phyloP scores from a whole-genome alignment of 148 eudicot genomes.

The Heliamphora exappendiculata region DNA sequence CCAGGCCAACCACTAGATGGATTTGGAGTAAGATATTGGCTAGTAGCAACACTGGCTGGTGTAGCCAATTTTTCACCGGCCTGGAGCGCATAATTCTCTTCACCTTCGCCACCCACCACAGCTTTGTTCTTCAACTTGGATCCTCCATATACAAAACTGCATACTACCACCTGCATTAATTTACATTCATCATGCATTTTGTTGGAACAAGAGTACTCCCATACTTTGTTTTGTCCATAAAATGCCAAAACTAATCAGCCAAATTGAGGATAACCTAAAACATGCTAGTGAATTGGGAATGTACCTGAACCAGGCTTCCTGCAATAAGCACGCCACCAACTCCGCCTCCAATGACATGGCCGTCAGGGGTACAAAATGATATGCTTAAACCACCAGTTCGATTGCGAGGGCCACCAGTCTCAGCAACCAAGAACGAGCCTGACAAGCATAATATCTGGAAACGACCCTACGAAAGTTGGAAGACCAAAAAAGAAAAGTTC shows the following conservation, averaged over 20 bases:
- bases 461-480: slow-evolving; percentile 48
- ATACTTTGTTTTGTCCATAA: too few species aligned
- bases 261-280: background rate
- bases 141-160: slow-evolving; percentile 75
- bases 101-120: slow-evolving; percentile 26
- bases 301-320: slow-evolving; percentile 77
- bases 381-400: slow-evolving; percentile 84
- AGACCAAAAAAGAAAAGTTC: background rate
- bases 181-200: background rate
- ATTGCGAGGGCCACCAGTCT: slow-evolving; percentile 56
- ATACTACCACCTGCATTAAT: slow-evolving; percentile 57
- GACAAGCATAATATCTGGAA: slow-evolving; percentile 87
- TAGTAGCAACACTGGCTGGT: slow-evolving; percentile 18
- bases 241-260: too few species aligned
- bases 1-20: slow-evolving; percentile 25
- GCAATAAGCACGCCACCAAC: slow-evolving; percentile 74
- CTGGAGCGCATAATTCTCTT: slow-evolving; percentile 19
- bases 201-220: background rate
- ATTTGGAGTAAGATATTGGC: slow-evolving; percentile 17
- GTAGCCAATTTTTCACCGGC: slow-evolving; percentile 22
- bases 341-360: slow-evolving; percentile 84
- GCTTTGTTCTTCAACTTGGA: slow-evolving; percentile 38
- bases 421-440: slow-evolving; percentile 77
- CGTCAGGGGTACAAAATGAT: slow-evolving; percentile 72
- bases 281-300: background rate